Evolutionary conservation across 805 yeast genomes (phyloP), one percentile per base, ranked within the genome.

Genomic region (Priceomyces haplophilus): DNA sequence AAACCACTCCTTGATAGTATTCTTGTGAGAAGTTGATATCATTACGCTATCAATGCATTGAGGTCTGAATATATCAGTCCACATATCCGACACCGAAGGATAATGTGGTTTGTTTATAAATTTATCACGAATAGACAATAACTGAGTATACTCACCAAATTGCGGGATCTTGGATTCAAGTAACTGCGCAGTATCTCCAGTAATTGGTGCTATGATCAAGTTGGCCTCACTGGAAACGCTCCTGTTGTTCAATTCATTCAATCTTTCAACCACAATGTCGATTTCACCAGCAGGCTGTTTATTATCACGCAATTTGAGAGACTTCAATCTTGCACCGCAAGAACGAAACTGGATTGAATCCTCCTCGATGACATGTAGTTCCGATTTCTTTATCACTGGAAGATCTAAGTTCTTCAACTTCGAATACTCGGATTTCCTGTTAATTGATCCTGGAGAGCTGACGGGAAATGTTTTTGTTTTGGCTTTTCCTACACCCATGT

Each of bases 41-140:
- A 76, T 48, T 31, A 74, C 59, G 6, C 71, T 65, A 1, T 51
- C 46, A 19, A 64, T 55, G 1, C 48, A 34, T 2, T 45, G 46
- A 2, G 82, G 82, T 41, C 59, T 62, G 49, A 75, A 76, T n/a
- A 60, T 51, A 48, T 72, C 75, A 44, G 69, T 62, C 79, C 78
- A 75, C n/a, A 59, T 25, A n/a, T 38, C 25, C 21, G 34, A 38
- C 3, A 30, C 37, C 10, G 20, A 17, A 29, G 37, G 32, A 4
- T 10, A 18, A 3, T 16, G 5, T 18, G 20, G 8, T 4, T 42
- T 20, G 11, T 24, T 12, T 10, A 40, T 25, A 38, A 46, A 51
- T 17, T 42, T 21, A 6, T 41, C 40, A 34, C 43, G 41, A 7
- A 50, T 48, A 23, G 44, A 29, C 12, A n/a, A 15, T 21, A 52